Conservation (phyloP, 495 filamentous ascomycete species). For the Bathelium albidoporum region DNA sequence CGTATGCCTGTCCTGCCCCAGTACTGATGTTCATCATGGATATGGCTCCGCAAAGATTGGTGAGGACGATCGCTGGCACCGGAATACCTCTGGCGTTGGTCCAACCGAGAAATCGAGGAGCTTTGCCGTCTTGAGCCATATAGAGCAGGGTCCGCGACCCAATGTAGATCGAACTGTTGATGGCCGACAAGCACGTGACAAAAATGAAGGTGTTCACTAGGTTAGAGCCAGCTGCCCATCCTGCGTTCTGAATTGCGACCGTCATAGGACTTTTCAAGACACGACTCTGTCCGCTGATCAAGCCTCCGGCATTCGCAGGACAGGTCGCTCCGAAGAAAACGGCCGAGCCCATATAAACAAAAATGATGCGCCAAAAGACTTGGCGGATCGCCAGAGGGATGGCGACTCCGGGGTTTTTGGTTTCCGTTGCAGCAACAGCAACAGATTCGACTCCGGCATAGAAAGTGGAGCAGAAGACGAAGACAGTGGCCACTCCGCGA, state of each 20-base stretch:
- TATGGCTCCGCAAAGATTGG: slow-evolving; percentile 67
- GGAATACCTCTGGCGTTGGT: slow-evolving; percentile 79
- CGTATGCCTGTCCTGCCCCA: slow-evolving; percentile 56
- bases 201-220: slow-evolving; percentile 88
- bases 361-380: slow-evolving; percentile 88
- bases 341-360: slow-evolving; percentile 75
- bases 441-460: slow-evolving; percentile 93
- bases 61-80: slow-evolving; percentile 59
- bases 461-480: slow-evolving; percentile 86
- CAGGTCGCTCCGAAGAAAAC: slow-evolving; percentile 66
- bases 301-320: slow-evolving; percentile 50
- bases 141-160: slow-evolving; percentile 79
- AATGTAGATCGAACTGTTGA: slow-evolving; percentile 79
- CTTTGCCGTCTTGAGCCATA: slow-evolving; percentile 82
- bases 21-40: no score
- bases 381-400: slow-evolving; percentile 83
- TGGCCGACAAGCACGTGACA: slow-evolving; percentile 77
- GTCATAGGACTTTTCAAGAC: slow-evolving; percentile 79
- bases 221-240: slow-evolving; percentile 63
- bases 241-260: slow-evolving; percentile 73
- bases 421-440: slow-evolving; percentile 80
- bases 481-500: slow-evolving; percentile 87
- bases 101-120: slow-evolving; percentile 62
- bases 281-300: slow-evolving; percentile 43
- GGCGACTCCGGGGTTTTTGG: slow-evolving; percentile 74